Conservation (phyloP, 345 rosid genomes). For the Rhizophora mangle region DNA sequence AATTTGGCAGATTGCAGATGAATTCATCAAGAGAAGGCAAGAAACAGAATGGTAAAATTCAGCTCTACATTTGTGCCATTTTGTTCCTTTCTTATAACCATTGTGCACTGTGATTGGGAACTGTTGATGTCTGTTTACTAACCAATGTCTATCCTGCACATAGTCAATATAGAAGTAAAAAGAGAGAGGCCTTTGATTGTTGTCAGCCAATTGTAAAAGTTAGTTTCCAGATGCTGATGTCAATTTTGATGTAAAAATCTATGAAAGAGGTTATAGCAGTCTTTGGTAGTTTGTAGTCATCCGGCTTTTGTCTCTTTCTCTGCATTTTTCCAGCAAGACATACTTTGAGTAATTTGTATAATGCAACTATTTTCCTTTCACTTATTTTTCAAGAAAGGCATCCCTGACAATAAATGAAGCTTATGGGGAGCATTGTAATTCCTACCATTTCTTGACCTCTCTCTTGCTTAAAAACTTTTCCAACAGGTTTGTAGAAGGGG, state of each 20-base stretch:
- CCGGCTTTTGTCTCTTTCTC: slow-evolving; percentile 4
- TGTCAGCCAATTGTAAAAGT: slow-evolving; percentile 6
- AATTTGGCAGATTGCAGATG: slow-evolving; percentile 82
- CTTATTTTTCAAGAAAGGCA: too few species aligned
- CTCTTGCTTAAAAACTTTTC: neutral
- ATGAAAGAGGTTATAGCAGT: neutral
- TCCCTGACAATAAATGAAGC: neutral
- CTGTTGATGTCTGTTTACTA: neutral
- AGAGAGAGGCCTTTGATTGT: neutral
- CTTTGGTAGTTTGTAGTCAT: neutral
- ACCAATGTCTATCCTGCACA: neutral
- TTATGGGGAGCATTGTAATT: too few species aligned
- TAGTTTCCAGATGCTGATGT: neutral
- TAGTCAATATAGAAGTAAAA: neutral
- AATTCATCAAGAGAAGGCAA: slow-evolving; percentile 82
- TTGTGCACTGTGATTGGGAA: too few species aligned
- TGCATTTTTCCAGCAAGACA: neutral
- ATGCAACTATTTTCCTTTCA: too few species aligned
- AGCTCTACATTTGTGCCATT: neutral
- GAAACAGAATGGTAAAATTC: slow-evolving; percentile 78
- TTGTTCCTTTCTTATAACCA: neutral
- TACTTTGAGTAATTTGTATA: neutral
- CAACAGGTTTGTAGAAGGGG: slow-evolving; percentile 92
- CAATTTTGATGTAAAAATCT: neutral
- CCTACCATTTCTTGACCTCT: too few species aligned